phyloP scores from a whole-genome alignment of 1,284 basidiomycete genomes.

The Meripilus lineatus region DNA sequence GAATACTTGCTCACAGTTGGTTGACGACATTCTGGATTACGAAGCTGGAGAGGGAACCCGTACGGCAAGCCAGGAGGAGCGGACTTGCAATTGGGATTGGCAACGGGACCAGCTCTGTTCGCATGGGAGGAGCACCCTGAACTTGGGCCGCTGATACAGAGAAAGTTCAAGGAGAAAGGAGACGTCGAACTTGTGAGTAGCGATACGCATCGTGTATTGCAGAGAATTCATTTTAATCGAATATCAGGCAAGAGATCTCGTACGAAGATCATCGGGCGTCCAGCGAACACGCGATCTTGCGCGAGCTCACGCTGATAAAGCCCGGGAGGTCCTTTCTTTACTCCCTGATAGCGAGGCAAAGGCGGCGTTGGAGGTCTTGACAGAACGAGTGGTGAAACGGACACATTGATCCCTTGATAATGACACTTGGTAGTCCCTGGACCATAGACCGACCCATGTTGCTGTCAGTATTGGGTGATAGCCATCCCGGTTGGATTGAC shows the following conservation, averaged over 20 bases:
- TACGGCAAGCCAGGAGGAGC: conserved; percentile 87
- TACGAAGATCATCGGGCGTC: conserved; percentile 73
- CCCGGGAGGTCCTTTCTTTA: conserved; percentile 63
- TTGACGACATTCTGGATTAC: conserved; percentile 91
- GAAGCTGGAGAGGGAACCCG: conserved; percentile 57
- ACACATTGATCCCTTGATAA: conserved; percentile 37
- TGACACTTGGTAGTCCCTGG: not conserved
- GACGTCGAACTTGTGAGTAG: conserved; percentile 79
- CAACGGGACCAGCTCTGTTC: conserved; percentile 91
- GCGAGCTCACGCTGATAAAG: conserved; percentile 71
- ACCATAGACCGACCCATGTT: not conserved
- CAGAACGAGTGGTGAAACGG: conserved; percentile 60
- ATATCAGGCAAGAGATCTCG: conserved; percentile 67
- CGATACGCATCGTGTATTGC: conserved; percentile 3
- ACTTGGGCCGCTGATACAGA: conserved; percentile 77
- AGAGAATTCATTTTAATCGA: not conserved
- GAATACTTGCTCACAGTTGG: no score
- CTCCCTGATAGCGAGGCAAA: conserved; percentile 84
- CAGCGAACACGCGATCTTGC: conserved; percentile 80
- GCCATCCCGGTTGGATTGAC: no score
- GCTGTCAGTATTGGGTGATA: no score
- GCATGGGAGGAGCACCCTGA: conserved; percentile 90
- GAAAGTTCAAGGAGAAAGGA: conserved; percentile 79
- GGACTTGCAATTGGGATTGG: conserved; percentile 83
- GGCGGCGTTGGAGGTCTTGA: conserved; percentile 62